A percentile compares a stretch with the other conserved stretches of the same genome.
phyloP scores from a whole-genome alignment of 2,329 filamentous ascomycete species.

The Fusarium pseudoanthophilum region DNA sequence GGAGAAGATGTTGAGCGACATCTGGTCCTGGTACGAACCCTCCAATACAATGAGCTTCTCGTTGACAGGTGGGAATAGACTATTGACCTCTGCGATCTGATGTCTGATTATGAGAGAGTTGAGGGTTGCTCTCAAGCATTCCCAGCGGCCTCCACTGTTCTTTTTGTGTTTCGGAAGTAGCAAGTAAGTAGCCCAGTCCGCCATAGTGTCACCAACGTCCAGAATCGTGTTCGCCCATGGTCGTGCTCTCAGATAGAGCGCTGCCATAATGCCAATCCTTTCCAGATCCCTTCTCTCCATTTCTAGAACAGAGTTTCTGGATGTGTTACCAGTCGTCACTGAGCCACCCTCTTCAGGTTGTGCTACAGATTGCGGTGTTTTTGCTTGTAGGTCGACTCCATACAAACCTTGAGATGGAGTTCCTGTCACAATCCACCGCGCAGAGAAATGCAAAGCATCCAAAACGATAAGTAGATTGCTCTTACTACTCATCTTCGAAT shows the following conservation, averaged over 20 bases:
- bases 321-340: not conserved
- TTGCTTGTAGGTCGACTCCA: slow-evolving; percentile 61
- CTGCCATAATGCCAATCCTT: slow-evolving; percentile 72
- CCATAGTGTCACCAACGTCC: slow-evolving; percentile 65
- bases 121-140: slow-evolving; percentile 75
- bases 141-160: slow-evolving; percentile 65
- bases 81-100: slow-evolving; percentile 74
- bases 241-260: slow-evolving; percentile 77
- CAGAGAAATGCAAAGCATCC: slow-evolving; percentile 69
- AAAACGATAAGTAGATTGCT: slow-evolving; percentile 66
- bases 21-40: slow-evolving; percentile 84
- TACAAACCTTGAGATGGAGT: slow-evolving; percentile 88
- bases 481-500: slow-evolving; percentile 64
- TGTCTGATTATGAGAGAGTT: slow-evolving; percentile 86
- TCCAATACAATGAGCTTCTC: slow-evolving; percentile 79
- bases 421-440: slow-evolving; percentile 89
- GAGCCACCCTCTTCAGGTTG: not conserved
- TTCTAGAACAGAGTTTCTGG: slow-evolving; percentile 51
- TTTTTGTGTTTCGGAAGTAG: slow-evolving; percentile 65
- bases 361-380: not conserved
- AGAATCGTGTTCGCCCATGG: slow-evolving; percentile 77
- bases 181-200: slow-evolving; percentile 80
- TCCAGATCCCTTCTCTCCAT: slow-evolving; percentile 73
- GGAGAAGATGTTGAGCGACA: slow-evolving; percentile 85
- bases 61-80: slow-evolving; percentile 75